These are phyloP conservation scores for Silene conica DNA, from an alignment of 148 eudicot genomes.

Conservation along the genomic window DNA sequence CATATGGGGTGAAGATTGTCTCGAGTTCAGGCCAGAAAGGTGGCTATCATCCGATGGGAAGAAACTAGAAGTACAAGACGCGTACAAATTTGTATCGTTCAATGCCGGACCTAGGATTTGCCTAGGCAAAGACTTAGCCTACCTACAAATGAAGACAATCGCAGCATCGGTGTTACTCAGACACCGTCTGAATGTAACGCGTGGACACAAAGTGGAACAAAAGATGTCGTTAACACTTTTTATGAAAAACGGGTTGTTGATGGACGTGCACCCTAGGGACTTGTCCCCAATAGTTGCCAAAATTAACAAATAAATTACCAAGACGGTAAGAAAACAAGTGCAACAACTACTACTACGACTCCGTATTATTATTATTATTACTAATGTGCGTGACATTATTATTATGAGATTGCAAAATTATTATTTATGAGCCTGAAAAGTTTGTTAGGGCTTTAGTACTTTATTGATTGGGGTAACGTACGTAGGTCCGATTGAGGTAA, in stretches of 20 bases:
- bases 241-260: conserved; percentile 73
- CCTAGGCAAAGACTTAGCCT: conserved; percentile 78
- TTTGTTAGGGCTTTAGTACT: conserved; percentile 16
- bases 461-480: conserved; percentile 15
- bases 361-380: too few relatives aligned
- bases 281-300: conserved; percentile 43
- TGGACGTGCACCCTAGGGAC: conserved; percentile 68
- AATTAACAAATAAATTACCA: conserved; percentile 26
- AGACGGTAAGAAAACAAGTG: conserved; percentile 3
- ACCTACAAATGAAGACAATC: conserved; percentile 83
- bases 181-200: conserved; percentile 57
- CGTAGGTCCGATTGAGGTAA: conserved; percentile 2
- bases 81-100: conserved; percentile 68
- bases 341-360: neutral
- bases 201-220: conserved; percentile 79
- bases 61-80: conserved; percentile 41
- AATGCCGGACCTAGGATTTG: conserved; percentile 92
- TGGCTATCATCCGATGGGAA: conserved; percentile 62
- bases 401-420: neutral
- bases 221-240: conserved; percentile 88
- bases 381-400: conserved; percentile 3
- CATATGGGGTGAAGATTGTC: conserved; percentile 78
- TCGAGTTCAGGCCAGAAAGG: conserved; percentile 74
- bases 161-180: conserved; percentile 69
- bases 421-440: conserved; percentile 25